phyloP scores from a whole-genome alignment of 108 stramenopile genomes.

The Cyclostephanos tholiformis region DNA sequence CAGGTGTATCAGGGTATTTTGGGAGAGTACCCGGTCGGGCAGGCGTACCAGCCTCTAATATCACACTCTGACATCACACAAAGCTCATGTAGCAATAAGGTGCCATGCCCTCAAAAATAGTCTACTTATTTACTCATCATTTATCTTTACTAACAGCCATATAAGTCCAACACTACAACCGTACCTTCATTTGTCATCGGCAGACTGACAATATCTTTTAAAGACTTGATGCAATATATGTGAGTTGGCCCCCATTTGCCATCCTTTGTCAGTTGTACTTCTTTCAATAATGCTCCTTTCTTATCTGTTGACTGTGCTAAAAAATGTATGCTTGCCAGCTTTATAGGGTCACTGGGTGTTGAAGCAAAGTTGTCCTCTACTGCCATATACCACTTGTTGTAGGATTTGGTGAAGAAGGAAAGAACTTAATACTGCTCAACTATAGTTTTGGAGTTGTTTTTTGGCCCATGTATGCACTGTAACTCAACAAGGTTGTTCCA shows the following conservation, averaged over 20 bases:
- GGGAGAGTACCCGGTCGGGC: too few species aligned
- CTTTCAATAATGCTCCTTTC: too few species aligned
- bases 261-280: slow-evolving; percentile 1
- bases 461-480: too few species aligned
- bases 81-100: too few species aligned
- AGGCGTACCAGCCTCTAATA: too few species aligned
- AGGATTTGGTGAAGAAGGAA: slow-evolving; percentile 20
- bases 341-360: slow-evolving; percentile 4
- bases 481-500: slow-evolving; percentile 19
- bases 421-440: slow-evolving; percentile 27
- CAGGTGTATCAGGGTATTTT: too few species aligned
- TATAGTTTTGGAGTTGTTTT: neutral
- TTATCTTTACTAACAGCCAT: too few species aligned
- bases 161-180: too few species aligned
- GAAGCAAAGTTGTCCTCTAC: slow-evolving; percentile 1
- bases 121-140: too few species aligned
- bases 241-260: slow-evolving; percentile 10
- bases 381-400: slow-evolving; percentile 38
- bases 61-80: too few species aligned
- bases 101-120: too few species aligned
- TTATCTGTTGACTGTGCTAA: slow-evolving; percentile 19
- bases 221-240: neutral
- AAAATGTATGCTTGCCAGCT: slow-evolving; percentile 3
- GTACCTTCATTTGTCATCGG: neutral
- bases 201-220: too few species aligned